Evolutionary conservation across 225 moss, liverwort and hornwort genomes (phyloP).

Genomic region (Polytrichum commune): DNA sequence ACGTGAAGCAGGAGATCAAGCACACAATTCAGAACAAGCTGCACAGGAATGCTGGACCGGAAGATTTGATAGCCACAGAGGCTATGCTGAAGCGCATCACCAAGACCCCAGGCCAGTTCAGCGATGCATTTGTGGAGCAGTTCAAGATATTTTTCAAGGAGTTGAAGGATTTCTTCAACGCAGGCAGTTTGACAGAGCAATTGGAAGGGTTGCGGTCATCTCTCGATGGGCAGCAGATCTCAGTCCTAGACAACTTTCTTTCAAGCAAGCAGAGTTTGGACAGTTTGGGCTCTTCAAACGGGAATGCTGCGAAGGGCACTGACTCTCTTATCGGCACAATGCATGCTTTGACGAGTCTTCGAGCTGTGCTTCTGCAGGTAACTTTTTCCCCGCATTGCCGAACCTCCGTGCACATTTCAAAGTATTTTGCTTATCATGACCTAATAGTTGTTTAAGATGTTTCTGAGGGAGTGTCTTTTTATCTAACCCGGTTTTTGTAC

Average conservation of each 20-base stretch:
- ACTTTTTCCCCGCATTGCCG: too few relatives aligned
- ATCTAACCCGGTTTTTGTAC: too few relatives aligned
- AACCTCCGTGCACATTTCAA: too few relatives aligned
- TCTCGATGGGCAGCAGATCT: constrained; percentile 43
- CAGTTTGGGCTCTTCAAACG: constrained; percentile 25
- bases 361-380: constrained; percentile 28
- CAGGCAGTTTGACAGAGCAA: constrained; percentile 82
- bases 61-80: constrained; percentile 77
- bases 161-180: constrained; percentile 84
- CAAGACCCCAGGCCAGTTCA: constrained; percentile 49
- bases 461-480: too few relatives aligned
- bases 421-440: too few relatives aligned
- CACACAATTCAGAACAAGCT: constrained; percentile 75
- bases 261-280: constrained; percentile 62
- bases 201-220: constrained; percentile 58
- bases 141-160: constrained; percentile 66
- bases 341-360: constrained; percentile 62
- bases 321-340: constrained; percentile 62
- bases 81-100: constrained; percentile 56
- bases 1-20: constrained; percentile 66
- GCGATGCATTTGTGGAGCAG: constrained; percentile 63
- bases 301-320: constrained; percentile 42
- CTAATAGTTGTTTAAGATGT: too few relatives aligned
- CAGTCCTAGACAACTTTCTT: constrained; percentile 61
- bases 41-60: constrained; percentile 70